Conservation (phyloP, 2,329 filamentous ascomycete genomes). For the Botryotinia narcissicola region DNA sequence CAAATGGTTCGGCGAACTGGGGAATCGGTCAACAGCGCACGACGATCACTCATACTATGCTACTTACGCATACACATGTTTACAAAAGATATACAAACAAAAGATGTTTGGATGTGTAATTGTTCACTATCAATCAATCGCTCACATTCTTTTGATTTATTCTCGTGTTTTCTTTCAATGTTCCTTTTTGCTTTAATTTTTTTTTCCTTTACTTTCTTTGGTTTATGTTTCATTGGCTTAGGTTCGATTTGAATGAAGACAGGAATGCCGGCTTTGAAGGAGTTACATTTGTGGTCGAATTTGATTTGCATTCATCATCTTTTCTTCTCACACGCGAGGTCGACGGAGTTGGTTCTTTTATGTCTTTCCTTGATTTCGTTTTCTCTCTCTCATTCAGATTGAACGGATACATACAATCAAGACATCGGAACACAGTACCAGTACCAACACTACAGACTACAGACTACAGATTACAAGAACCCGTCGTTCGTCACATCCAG, state of each 20-base stretch:
- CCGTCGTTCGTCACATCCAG: not conserved
- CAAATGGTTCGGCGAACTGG: not conserved
- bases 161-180: not conserved
- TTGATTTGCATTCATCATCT: not conserved
- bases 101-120: not conserved
- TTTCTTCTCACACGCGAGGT: not conserved
- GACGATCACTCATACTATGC: not conserved
- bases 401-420: not conserved
- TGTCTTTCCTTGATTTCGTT: not conserved
- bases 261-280: not conserved
- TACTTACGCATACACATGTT: not conserved
- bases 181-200: not conserved
- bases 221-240: not conserved
- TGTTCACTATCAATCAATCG: slow-evolving; percentile 2
- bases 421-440: not conserved
- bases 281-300: not conserved
- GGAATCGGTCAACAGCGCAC: not conserved
- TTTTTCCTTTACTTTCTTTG: not conserved
- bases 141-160: not conserved
- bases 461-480: not conserved
- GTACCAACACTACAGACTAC: not conserved
- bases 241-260: not conserved
- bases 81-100: slow-evolving; percentile 7
- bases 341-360: not conserved
- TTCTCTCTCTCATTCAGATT: not conserved